Base-by-base conservation (phyloP, 306 rosid species). In the Malus fusca region DNA sequence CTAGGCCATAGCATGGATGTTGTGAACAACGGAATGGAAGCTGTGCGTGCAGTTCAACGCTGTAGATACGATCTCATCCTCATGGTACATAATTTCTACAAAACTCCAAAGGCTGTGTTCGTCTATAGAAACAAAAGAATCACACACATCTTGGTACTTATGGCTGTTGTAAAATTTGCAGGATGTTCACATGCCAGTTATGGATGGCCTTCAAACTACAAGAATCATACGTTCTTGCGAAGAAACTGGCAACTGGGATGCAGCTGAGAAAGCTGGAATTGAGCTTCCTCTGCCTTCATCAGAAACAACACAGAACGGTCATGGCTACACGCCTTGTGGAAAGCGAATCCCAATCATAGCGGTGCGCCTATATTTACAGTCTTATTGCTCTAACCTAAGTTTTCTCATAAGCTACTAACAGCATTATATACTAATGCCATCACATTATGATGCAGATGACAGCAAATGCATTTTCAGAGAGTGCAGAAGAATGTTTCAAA, bases 141-240 rank as follows among this genome's bases (percentile, higher is more conserved):
- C 65, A 23, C 55, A 69, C 60, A 40, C 22, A 37, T 79, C 60
- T 1, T 68, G 48, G 70, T 69, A 46, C 69, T 75, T 9, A 30
- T 66, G 59, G 28, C 35, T 7, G 43, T 42, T 68, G 11, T 69
- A 21, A 22, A 60, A 7, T 71, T 71, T 87, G 76, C 85, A 96
- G 97, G 99, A 96, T 88, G 96, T 92, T 33, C 87, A 69, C 79
- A 96, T 96, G 99, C 99, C 98, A 40, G 83, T 89, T 72, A 92
- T 96, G 99, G 89, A 92, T 80, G 99, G 99, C 46, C 96, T 90
- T 68, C 86, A 92, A 84, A 89, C 98, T 72, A 96, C 99, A 26
- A 89, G 85, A 85, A 53, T 96, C 78, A 96, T 96, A 72, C 95
- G 98, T 18, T 89, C 92, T 28, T 96, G 79, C 8, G 99, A 96